These are phyloP conservation scores for Leccinum subrobustum DNA, from an alignment of 1,284 basidiomycete species.

Conservation along the genomic window DNA sequence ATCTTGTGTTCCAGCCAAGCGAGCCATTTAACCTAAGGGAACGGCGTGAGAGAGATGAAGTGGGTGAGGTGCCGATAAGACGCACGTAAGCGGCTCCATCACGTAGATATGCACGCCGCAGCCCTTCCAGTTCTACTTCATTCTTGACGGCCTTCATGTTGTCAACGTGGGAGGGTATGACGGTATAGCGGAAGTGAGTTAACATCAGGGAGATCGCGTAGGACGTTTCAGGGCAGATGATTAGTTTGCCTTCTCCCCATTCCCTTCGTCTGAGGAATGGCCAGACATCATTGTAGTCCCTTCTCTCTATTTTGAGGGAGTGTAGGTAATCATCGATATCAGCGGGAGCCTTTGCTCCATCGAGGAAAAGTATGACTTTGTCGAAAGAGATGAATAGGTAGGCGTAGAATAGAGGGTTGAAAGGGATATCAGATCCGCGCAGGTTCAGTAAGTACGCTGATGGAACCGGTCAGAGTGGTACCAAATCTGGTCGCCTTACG, in stretches of 20 bases:
- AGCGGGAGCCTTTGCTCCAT: slow-evolving; percentile 55
- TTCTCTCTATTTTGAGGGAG: slow-evolving; percentile 55
- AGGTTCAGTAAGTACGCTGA: slow-evolving; percentile 35
- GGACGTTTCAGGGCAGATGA: slow-evolving; percentile 69
- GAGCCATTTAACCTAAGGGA: slow-evolving; percentile 65
- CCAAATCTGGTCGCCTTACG: slow-evolving; percentile 17
- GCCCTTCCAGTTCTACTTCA: slow-evolving; percentile 76
- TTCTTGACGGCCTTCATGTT: slow-evolving; percentile 90
- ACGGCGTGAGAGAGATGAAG: slow-evolving; percentile 17
- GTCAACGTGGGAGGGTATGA: slow-evolving; percentile 68
- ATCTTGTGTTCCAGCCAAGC: slow-evolving; percentile 91
- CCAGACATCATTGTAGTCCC: slow-evolving; percentile 81
- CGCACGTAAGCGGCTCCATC: slow-evolving; percentile 91
- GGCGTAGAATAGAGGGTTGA: slow-evolving; percentile 84
- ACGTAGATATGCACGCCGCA: slow-evolving; percentile 82
- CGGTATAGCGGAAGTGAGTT: slow-evolving; percentile 73
- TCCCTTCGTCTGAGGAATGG: slow-evolving; percentile 69
- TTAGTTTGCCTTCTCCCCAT: slow-evolving; percentile 75
- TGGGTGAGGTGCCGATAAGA: slow-evolving; percentile 19
- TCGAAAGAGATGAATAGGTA: slow-evolving; percentile 76
- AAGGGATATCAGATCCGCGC: slow-evolving; percentile 83
- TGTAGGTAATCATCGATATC: slow-evolving; percentile 60
- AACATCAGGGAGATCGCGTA: slow-evolving; percentile 81
- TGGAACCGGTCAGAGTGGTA: slow-evolving; percentile 13
- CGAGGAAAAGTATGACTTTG: slow-evolving; percentile 66